phyloP scores from a whole-genome alignment of 768 basidiomycete genomes.

The Lactarius vividus region DNA sequence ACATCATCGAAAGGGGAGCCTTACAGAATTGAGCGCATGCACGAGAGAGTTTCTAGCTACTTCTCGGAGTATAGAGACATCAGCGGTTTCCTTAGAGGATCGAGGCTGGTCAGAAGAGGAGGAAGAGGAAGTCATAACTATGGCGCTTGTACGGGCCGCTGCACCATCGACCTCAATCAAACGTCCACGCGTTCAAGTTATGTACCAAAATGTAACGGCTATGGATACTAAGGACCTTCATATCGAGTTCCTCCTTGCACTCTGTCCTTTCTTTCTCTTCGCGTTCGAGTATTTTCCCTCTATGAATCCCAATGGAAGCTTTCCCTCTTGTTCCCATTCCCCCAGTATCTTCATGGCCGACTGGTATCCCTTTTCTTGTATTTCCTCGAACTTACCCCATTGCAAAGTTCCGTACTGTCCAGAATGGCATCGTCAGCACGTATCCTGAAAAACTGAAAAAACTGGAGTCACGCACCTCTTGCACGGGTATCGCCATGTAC shows the following conservation, averaged over 20 bases:
- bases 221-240: constrained; percentile 25
- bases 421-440: not conserved
- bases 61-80: constrained; percentile 69
- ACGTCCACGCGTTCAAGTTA: not conserved
- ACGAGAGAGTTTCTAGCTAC: constrained; percentile 77
- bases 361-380: constrained; percentile 76
- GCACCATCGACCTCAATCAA: not conserved
- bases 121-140: constrained; percentile 29
- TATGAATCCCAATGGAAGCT: constrained; percentile 71
- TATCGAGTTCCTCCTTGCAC: constrained; percentile 74
- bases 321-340: constrained; percentile 80
- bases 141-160: constrained; percentile 14
- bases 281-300: constrained; percentile 50
- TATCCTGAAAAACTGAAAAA: not conserved
- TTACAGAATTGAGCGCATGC: constrained; percentile 80
- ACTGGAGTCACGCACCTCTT: constrained; percentile 55
- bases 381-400: constrained; percentile 86
- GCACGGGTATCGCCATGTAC: constrained; percentile 94
- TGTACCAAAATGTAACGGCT: not conserved
- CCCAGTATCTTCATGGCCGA: constrained; percentile 69
- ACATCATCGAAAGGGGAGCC: not conserved
- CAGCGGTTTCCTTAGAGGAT: constrained; percentile 44
- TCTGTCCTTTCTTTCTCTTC: constrained; percentile 63
- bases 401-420: constrained; percentile 86
- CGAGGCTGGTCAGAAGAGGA: constrained; percentile 34